phyloP scores from a whole-genome alignment of 2,329 filamentous ascomycete genomes.

The Diaporthe citriasiana region DNA sequence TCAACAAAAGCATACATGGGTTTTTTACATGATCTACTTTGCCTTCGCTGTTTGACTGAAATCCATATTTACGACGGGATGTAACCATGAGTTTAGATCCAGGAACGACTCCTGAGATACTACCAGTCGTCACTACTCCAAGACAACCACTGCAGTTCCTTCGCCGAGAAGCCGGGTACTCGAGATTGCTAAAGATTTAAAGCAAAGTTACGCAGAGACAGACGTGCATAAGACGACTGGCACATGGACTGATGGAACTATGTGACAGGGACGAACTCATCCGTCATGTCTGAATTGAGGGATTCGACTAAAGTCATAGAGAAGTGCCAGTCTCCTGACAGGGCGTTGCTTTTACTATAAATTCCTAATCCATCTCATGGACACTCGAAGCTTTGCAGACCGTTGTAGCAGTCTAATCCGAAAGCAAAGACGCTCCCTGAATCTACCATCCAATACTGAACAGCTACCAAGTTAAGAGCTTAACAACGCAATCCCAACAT shows the following conservation, averaged over 20 bases:
- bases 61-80: neutral
- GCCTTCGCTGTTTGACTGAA: neutral
- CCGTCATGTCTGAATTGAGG: neutral
- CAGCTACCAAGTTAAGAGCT: neutral
- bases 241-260: neutral
- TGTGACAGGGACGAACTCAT: neutral
- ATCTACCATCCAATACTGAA: neutral
- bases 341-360: neutral
- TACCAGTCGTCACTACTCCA: neutral
- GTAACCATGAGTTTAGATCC: neutral
- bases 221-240: neutral
- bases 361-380: neutral
- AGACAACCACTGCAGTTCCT: neutral
- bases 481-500: neutral
- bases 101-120: neutral
- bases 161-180: no score
- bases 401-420: neutral
- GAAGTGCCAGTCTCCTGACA: neutral
- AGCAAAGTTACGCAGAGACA: neutral
- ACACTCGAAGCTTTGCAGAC: neutral
- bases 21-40: neutral
- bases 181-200: neutral
- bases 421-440: neutral
- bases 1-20: constrained; percentile 30
- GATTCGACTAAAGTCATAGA: neutral